phyloP scores from a whole-genome alignment of 805 yeast species.

The Millerozyma acaciae region DNA sequence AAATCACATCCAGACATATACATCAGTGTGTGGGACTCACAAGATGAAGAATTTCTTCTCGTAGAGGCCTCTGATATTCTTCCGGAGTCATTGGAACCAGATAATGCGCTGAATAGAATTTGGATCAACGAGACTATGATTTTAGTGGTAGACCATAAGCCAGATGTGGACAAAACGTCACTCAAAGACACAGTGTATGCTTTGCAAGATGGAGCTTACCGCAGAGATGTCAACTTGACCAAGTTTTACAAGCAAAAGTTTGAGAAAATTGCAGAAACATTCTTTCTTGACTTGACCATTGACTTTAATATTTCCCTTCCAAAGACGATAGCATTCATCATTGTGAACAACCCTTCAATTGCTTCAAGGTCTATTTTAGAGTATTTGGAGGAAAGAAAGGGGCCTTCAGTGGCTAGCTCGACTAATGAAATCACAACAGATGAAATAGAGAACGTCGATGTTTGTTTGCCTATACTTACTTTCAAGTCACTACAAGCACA shows the following conservation, averaged over 20 bases:
- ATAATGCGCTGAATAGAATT: slow-evolving; percentile 44
- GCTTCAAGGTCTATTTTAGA: slow-evolving; percentile 5
- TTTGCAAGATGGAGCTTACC: slow-evolving; percentile 8
- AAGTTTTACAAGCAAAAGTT: slow-evolving; percentile 3
- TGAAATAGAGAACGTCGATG: too few species aligned
- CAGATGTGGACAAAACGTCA: slow-evolving; percentile 4
- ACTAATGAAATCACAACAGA: too few species aligned
- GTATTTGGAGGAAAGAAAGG: slow-evolving; percentile 1
- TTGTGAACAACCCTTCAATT: slow-evolving; percentile 4
- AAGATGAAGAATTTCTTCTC: slow-evolving; percentile 53
- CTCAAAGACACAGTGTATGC: slow-evolving; percentile 10
- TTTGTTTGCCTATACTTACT: too few species aligned
- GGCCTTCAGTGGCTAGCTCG: too few species aligned
- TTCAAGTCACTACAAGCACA: too few species aligned
- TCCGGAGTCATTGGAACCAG: slow-evolving; percentile 48
- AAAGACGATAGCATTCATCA: neutral
- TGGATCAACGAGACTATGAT: slow-evolving; percentile 48
- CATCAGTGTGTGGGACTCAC: slow-evolving; percentile 44
- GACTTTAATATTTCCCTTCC: slow-evolving; percentile 5
- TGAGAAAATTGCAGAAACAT: slow-evolving; percentile 1
- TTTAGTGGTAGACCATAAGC: slow-evolving; percentile 13
- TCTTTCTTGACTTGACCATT: slow-evolving; percentile 6
- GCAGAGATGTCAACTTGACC: neutral
- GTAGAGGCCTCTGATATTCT: slow-evolving; percentile 45
- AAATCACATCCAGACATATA: slow-evolving; percentile 28